These are phyloP conservation scores for Periconia digitata DNA, from an alignment of 2,329 filamentous ascomycete genomes.

Conservation along the genomic window DNA sequence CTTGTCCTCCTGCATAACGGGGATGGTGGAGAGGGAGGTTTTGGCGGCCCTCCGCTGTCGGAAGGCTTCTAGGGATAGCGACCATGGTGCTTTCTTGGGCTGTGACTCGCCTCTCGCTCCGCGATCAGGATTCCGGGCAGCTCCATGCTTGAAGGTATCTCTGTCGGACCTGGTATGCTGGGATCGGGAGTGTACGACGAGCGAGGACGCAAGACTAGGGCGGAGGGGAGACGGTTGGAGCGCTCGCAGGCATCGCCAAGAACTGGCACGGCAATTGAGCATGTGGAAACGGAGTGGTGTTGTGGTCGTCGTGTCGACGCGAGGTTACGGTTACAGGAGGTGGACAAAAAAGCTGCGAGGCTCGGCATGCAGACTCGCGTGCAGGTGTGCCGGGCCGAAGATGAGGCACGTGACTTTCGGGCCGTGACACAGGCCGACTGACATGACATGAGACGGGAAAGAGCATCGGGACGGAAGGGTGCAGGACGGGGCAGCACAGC, in stretches of 20 bases:
- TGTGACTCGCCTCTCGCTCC: no score
- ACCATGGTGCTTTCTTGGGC: constrained; percentile 26
- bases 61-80: constrained; percentile 24
- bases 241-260: constrained; percentile 47
- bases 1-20: constrained; percentile 1
- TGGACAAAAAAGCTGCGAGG: constrained; percentile 17
- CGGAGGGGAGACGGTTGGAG: constrained; percentile 36
- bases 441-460: background rate
- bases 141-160: background rate
- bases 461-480: background rate
- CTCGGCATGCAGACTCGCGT: constrained; percentile 10
- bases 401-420: background rate
- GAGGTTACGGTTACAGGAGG: constrained; percentile 7
- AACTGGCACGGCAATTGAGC: constrained; percentile 50
- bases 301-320: background rate
- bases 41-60: constrained; percentile 26
- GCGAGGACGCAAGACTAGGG: constrained; percentile 21
- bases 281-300: constrained; percentile 30
- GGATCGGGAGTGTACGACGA: constrained; percentile 19
- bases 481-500: no score
- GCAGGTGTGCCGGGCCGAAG: background rate
- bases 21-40: constrained; percentile 17
- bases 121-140: background rate
- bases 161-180: constrained; percentile 8
- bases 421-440: background rate